Conservation (phyloP, 176 grass and related monocot species). For the Eleusine coracana region DNA sequence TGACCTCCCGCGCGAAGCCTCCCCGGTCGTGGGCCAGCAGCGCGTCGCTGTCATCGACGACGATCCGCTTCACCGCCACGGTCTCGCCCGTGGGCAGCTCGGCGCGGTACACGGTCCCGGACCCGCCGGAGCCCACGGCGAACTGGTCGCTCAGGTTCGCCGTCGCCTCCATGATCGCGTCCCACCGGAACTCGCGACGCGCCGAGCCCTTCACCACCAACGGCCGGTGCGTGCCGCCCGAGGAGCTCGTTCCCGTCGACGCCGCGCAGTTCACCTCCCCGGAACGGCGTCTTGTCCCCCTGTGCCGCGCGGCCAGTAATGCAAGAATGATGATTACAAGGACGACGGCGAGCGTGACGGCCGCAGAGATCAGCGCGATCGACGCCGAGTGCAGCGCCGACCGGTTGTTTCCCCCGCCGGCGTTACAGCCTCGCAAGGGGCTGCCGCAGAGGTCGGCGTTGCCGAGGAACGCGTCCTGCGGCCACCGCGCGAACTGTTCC, state of each 20-base stretch:
- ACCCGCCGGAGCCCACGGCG: conserved; percentile 80
- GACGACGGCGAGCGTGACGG: conserved; percentile 60
- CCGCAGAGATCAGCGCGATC: conserved; percentile 69
- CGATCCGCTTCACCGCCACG: conserved; percentile 85
- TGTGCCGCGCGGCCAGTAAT: conserved; percentile 36
- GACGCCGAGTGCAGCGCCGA: conserved; percentile 55
- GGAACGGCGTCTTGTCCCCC: background rate
- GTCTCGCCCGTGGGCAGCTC: conserved; percentile 79
- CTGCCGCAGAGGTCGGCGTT: conserved; percentile 72
- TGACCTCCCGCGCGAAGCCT: conserved; percentile 82
- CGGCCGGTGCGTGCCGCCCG: conserved; percentile 54
- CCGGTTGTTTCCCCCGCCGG: background rate
- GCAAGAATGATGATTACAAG: conserved; percentile 50
- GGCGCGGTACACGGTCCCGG: conserved; percentile 78
- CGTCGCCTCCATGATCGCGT: conserved; percentile 92
- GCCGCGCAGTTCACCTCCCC: conserved; percentile 69
- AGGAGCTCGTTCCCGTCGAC: conserved; percentile 60
- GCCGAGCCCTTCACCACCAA: conserved; percentile 63
- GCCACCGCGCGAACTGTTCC: conserved; percentile 69
- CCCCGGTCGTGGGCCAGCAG: conserved; percentile 59
- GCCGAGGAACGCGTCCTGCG: conserved; percentile 49
- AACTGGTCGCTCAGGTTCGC: conserved; percentile 83
- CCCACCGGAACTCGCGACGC: conserved; percentile 85
- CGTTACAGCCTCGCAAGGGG: conserved; percentile 55
- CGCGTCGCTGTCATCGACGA: conserved; percentile 60